Percentiles rank a stretch among this genome's conserved stretches.
Conservation (phyloP, 1,284 basidiomycete species). For the Lignosus rhinocerotis region DNA sequence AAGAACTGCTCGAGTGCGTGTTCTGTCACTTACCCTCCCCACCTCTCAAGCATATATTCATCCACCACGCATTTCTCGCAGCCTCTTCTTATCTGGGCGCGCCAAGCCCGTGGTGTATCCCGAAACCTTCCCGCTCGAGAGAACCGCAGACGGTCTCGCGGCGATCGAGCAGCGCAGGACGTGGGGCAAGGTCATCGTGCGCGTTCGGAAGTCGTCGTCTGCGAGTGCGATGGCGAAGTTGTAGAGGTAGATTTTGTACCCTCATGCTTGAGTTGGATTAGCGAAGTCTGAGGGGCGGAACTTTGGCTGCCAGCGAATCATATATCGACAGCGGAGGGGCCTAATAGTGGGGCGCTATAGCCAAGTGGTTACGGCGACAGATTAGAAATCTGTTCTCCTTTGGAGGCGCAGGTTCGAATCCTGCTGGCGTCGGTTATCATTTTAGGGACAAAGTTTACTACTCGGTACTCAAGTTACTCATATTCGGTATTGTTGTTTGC, state of each 20-base stretch:
- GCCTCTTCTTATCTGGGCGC: constrained; percentile 67
- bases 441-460: too few relatives aligned
- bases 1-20: constrained; percentile 66
- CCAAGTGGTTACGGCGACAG: constrained; percentile 62
- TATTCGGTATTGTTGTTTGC: too few relatives aligned
- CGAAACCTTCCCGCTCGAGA: constrained; percentile 65
- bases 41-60: background rate
- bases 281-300: too few relatives aligned
- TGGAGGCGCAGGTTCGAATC: constrained; percentile 73
- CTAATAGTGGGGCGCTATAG: constrained; percentile 40
- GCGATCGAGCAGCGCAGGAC: constrained; percentile 82
- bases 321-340: too few relatives aligned
- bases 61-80: constrained; percentile 28
- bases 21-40: background rate
- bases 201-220: constrained; percentile 49
- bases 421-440: constrained; percentile 58
- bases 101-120: constrained; percentile 77
- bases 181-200: constrained; percentile 89
- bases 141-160: constrained; percentile 63
- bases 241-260: constrained; percentile 17
- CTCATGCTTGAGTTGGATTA: background rate
- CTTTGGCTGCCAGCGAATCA: too few relatives aligned
- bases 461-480: too few relatives aligned
- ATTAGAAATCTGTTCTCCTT: constrained; percentile 61
- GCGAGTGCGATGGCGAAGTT: constrained; percentile 32